Conservation (phyloP, 192 early-diverging fungal genomes). For the Mortierella antarctica region DNA sequence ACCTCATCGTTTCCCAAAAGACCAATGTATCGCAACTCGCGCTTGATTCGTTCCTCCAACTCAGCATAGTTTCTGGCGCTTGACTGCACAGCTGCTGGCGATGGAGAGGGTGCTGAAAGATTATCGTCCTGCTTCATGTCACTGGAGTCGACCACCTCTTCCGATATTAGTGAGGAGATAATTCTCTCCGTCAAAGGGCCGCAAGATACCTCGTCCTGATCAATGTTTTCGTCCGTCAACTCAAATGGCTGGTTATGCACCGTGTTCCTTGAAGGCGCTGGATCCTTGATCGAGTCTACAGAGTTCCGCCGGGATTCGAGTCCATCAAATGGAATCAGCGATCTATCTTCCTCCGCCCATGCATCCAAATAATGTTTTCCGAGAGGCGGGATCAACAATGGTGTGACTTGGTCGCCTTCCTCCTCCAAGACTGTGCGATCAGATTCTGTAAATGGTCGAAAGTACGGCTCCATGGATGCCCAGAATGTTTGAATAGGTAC, state of each 20-base stretch:
- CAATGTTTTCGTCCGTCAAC: slow-evolving; percentile 62
- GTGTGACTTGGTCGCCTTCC: slow-evolving; percentile 72
- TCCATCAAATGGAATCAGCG: slow-evolving; percentile 59
- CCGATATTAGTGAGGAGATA: slow-evolving; percentile 72
- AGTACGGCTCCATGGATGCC: slow-evolving; percentile 86
- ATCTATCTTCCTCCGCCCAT: slow-evolving; percentile 79
- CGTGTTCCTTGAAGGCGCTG: slow-evolving; percentile 26
- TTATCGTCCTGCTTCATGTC: slow-evolving; percentile 51
- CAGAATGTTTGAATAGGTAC: slow-evolving; percentile 89
- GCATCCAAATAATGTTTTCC: slow-evolving; percentile 78
- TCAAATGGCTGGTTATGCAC: slow-evolving; percentile 46
- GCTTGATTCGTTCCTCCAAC: slow-evolving; percentile 85
- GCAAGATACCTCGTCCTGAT: slow-evolving; percentile 70
- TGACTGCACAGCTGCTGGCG: not conserved
- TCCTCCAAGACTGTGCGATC: slow-evolving; percentile 79
- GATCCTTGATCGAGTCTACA: slow-evolving; percentile 37
- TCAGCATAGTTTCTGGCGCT: slow-evolving; percentile 62
- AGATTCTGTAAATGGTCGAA: slow-evolving; percentile 80
- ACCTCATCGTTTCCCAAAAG: slow-evolving; percentile 84
- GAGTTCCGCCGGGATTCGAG: slow-evolving; percentile 43
- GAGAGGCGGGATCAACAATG: slow-evolving; percentile 83
- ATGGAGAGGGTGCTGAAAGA: not conserved
- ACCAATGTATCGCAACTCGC: slow-evolving; percentile 86
- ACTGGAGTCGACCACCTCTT: slow-evolving; percentile 65
- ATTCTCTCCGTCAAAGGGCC: slow-evolving; percentile 86